Conservation (phyloP, 139 green algal species). For the Monoraphidium neglectum region DNA sequence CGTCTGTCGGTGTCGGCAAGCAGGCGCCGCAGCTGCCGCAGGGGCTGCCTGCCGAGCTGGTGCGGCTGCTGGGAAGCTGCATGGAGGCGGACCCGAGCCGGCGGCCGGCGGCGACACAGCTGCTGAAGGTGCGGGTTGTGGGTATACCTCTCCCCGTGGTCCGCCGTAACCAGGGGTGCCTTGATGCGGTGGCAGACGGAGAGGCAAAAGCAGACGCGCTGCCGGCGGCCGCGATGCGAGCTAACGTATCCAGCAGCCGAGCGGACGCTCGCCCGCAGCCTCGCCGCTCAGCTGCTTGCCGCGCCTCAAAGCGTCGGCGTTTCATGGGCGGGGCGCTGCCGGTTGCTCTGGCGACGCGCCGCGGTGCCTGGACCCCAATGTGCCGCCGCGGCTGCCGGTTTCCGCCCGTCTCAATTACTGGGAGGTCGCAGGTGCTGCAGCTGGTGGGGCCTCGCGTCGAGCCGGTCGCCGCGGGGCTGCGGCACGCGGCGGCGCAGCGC, state of each 20-base stretch:
- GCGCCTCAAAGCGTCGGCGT: too few relatives aligned
- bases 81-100: constrained; percentile 26
- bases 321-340: too few relatives aligned
- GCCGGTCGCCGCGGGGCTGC: constrained; percentile 4
- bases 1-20: constrained; percentile 18
- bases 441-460: constrained; percentile 9
- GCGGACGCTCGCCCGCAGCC: too few relatives aligned
- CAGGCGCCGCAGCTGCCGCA: constrained; percentile 20
- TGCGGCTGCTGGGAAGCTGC: constrained; percentile 15
- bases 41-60: constrained; percentile 14
- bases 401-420: background rate
- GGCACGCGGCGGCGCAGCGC: constrained; percentile 10
- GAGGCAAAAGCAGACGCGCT: too few relatives aligned
- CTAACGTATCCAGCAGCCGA: too few relatives aligned
- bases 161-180: too few relatives aligned
- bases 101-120: constrained; percentile 2
- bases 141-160: too few relatives aligned
- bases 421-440: constrained; percentile 15
- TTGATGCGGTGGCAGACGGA: too few relatives aligned
- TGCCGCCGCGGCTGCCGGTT: background rate
- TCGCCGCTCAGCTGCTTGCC: too few relatives aligned
- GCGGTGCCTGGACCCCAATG: too few relatives aligned
- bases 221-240: too few relatives aligned
- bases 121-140: constrained; percentile 21
- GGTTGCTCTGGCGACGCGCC: too few relatives aligned